A percentile compares a stretch with the other conserved stretches of the same genome.
Conservation (phyloP, 202 grass and related monocot species). For the Hordeum pubiflorum region DNA sequence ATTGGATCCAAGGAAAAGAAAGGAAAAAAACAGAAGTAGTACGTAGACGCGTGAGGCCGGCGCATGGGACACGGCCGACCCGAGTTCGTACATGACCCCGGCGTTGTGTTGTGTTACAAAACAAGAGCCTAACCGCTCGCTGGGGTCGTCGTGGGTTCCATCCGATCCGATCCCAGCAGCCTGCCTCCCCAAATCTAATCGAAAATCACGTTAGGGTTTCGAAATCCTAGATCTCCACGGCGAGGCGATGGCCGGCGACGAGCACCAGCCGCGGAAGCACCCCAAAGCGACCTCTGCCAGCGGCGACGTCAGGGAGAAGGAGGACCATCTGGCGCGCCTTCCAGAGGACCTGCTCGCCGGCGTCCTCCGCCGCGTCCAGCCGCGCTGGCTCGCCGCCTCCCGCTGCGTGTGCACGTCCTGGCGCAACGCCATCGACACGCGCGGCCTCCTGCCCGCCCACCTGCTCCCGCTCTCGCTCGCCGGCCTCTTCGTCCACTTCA, state of each 20-base stretch:
- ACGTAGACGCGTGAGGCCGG: no score
- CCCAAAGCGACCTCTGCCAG: neutral
- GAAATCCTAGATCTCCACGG: neutral
- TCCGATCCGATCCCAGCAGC: no score
- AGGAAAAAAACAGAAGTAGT: no score
- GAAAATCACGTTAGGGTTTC: neutral
- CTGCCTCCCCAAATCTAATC: neutral
- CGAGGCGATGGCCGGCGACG: neutral
- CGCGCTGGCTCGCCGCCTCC: neutral
- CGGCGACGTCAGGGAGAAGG: neutral
- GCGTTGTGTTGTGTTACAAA: no score
- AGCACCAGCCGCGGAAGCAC: neutral
- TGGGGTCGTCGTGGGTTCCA: no score
- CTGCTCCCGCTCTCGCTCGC: neutral
- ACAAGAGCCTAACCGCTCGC: no score
- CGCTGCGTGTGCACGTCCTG: neutral
- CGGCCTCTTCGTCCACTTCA: neutral
- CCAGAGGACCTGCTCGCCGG: neutral
- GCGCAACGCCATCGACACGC: neutral
- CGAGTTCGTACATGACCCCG: no score
- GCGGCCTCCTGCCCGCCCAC: neutral
- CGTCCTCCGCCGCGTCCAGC: neutral
- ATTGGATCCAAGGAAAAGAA: no score
- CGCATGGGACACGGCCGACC: no score
- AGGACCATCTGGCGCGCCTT: neutral